Evolutionary conservation across 345 rosid genomes (phyloP).

Genomic region (Eucalyptus dawsonii): DNA sequence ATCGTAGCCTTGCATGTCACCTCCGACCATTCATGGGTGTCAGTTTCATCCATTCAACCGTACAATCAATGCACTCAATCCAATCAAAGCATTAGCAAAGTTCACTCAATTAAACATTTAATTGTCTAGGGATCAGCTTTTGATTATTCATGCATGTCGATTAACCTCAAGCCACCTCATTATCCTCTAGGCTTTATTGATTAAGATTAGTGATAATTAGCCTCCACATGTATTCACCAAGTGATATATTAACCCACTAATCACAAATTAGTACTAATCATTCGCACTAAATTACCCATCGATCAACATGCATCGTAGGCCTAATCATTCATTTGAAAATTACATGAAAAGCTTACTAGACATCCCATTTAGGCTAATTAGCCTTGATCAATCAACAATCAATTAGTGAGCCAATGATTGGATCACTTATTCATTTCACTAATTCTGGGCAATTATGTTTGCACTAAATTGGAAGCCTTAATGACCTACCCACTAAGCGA

Average conservation of each 20-base stretch:
- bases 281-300: background rate
- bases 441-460: background rate
- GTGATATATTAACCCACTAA: background rate
- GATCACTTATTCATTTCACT: background rate
- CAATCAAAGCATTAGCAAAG: too few relatives aligned
- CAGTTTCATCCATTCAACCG: too few relatives aligned
- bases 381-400: background rate
- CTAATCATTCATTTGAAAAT: background rate
- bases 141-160: too few relatives aligned
- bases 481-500: background rate
- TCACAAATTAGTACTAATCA: background rate
- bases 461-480: background rate
- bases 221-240: background rate
- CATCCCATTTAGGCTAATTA: background rate
- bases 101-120: too few relatives aligned
- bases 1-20: too few relatives aligned
- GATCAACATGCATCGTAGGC: background rate
- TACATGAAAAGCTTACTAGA: background rate
- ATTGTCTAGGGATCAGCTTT: too few relatives aligned
- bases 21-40: too few relatives aligned
- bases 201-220: background rate
- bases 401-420: background rate
- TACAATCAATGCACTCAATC: too few relatives aligned
- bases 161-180: background rate
- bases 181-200: background rate